A percentile compares a stretch with the other conserved stretches of the same genome.
phyloP scores from a whole-genome alignment of 495 filamentous ascomycete species.

The Rostrohypoxylon terebratum region DNA sequence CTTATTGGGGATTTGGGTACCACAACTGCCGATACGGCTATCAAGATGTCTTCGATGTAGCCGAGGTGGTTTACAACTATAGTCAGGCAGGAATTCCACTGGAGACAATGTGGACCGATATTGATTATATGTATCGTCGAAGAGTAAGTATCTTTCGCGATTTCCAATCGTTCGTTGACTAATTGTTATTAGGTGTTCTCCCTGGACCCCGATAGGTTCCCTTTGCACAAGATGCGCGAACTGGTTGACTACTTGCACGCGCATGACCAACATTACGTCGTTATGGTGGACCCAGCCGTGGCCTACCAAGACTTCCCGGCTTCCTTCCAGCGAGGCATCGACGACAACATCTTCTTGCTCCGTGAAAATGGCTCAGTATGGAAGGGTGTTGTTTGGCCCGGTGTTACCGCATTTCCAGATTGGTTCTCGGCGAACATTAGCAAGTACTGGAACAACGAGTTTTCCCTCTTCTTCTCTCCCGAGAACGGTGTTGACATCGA shows the following conservation, averaged over 20 bases:
- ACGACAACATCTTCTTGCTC: slow-evolving; percentile 73
- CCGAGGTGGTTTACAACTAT: slow-evolving; percentile 85
- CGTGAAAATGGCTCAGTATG: slow-evolving; percentile 73
- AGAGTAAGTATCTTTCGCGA: slow-evolving; percentile 46
- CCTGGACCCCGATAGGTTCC: slow-evolving; percentile 78
- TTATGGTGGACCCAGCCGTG: slow-evolving; percentile 91
- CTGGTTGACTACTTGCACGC: slow-evolving; percentile 77
- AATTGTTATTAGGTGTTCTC: slow-evolving; percentile 69
- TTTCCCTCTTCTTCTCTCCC: slow-evolving; percentile 73
- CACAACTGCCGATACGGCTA: slow-evolving; percentile 87
- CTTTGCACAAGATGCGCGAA: slow-evolving; percentile 73
- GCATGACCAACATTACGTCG: slow-evolving; percentile 80
- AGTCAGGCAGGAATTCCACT: slow-evolving; percentile 78
- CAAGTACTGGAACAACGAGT: slow-evolving; percentile 80
- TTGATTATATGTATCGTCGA: slow-evolving; percentile 79
- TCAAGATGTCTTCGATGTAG: slow-evolving; percentile 78
- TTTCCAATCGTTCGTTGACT: not conserved
- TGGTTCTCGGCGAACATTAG: slow-evolving; percentile 80
- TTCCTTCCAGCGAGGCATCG: slow-evolving; percentile 71
- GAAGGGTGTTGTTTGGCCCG: slow-evolving; percentile 88
- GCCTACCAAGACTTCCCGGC: slow-evolving; percentile 72
- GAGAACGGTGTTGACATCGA: slow-evolving; percentile 81
- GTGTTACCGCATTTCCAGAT: slow-evolving; percentile 82
- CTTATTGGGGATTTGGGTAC: slow-evolving; percentile 87
- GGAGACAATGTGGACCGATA: slow-evolving; percentile 92